Conservation (phyloP, 192 early-diverging fungal species). For the Diversispora epigaea region DNA sequence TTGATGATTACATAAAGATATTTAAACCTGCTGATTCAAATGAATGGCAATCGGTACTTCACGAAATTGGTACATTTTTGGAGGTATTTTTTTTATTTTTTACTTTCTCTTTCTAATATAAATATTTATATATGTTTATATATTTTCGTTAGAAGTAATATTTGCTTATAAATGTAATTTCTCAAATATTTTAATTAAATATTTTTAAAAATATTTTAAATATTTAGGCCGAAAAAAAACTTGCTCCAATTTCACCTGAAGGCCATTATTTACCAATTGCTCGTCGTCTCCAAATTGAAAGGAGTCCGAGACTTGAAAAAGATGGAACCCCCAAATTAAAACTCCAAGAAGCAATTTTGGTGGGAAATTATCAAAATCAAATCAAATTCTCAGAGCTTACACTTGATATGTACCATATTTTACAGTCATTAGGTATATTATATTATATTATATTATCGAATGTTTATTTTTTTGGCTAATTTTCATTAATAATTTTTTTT, state of each 20-base stretch:
- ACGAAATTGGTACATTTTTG: slow-evolving; percentile 80
- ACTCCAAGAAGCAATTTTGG: slow-evolving; percentile 93
- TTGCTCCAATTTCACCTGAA: slow-evolving; percentile 59
- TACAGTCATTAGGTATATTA: slow-evolving; percentile 78
- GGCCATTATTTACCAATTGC: slow-evolving; percentile 50
- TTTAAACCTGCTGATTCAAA: slow-evolving; percentile 87
- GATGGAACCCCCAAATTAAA: slow-evolving; percentile 58
- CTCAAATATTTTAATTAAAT: neutral
- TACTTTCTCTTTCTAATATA: too few species aligned
- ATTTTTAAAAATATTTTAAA: neutral
- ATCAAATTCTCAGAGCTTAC: slow-evolving; percentile 98
- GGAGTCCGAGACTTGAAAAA: slow-evolving; percentile 55
- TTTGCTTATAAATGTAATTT: neutral
- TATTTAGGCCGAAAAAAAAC: slow-evolving; percentile 72
- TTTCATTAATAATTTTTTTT: neutral
- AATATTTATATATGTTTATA: too few species aligned
- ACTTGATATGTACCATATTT: slow-evolving; percentile 93
- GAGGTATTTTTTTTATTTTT: slow-evolving; percentile 65
- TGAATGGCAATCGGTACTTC: slow-evolving; percentile 84
- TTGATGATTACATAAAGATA: slow-evolving; percentile 83
- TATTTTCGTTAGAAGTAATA: too few species aligned
- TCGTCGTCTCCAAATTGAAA: slow-evolving; percentile 54
- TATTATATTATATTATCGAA: neutral
- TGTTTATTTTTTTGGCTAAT: neutral
- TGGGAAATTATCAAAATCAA: slow-evolving; percentile 92